Conservation (phyloP, 441 rosid species). For the Macaranga tanarius region DNA sequence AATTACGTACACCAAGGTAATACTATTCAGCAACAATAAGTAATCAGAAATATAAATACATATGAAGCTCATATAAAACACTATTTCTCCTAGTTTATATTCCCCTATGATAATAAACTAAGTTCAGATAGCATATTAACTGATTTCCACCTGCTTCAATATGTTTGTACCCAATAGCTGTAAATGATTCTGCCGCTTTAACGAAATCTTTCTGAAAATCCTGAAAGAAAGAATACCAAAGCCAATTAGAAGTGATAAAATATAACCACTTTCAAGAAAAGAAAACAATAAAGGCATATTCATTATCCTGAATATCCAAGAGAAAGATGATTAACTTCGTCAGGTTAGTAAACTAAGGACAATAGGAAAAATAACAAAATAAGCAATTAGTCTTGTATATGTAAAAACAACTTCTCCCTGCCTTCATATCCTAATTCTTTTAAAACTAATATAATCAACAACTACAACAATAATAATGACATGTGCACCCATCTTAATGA, state of each 20-base stretch:
- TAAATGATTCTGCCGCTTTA: slow-evolving; percentile 70
- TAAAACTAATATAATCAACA: slow-evolving; percentile 2
- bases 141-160: slow-evolving; percentile 69
- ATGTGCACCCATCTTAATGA: not conserved
- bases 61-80: slow-evolving; percentile 5
- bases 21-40: not conserved
- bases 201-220: slow-evolving; percentile 81
- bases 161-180: slow-evolving; percentile 69
- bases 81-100: slow-evolving; percentile 1
- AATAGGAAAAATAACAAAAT: not conserved
- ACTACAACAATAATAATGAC: not conserved
- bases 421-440: not conserved
- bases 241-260: slow-evolving; percentile 9
- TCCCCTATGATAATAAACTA: slow-evolving; percentile 11
- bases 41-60: not conserved
- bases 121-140: slow-evolving; percentile 14
- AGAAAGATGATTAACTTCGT: not conserved
- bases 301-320: slow-evolving; percentile 8
- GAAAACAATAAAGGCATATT: slow-evolving; percentile 8
- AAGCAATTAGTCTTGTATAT: not conserved
- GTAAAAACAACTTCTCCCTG: not conserved
- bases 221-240: slow-evolving; percentile 39
- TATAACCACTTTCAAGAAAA: slow-evolving; percentile 15
- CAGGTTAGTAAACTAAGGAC: slow-evolving; percentile 1
- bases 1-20: not conserved